Conservation (phyloP, 805 yeast species). For the Pichia manshurica region DNA sequence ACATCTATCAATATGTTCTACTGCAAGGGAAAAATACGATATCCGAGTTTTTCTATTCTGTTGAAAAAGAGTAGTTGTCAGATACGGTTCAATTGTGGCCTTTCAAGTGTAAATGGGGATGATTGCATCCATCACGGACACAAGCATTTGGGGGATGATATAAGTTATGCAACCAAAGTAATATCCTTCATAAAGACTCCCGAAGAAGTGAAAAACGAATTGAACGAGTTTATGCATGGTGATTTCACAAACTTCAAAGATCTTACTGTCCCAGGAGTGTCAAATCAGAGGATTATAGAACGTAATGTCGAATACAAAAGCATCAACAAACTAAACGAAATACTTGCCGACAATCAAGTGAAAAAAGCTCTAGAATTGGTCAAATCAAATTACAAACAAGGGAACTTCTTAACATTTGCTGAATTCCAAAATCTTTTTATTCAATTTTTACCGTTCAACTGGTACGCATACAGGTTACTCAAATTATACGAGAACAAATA, state of each 20-base stretch:
- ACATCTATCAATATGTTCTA: neutral
- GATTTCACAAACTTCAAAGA: constrained; percentile 5
- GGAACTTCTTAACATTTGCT: constrained; percentile 15
- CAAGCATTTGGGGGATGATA: too few relatives aligned
- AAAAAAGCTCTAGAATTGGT: constrained; percentile 11
- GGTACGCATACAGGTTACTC: constrained; percentile 19
- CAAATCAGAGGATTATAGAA: constrained; percentile 2
- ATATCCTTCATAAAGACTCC: constrained; percentile 8
- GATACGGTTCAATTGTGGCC: neutral
- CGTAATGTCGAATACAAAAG: constrained; percentile 4
- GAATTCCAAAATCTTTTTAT: constrained; percentile 25
- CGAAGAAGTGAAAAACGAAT: neutral
- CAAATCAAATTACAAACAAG: constrained; percentile 2
- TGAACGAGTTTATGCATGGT: constrained; percentile 2
- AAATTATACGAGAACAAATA: constrained; percentile 16
- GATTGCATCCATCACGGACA: too few relatives aligned
- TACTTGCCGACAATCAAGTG: constrained; percentile 6
- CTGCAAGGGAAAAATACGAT: constrained; percentile 10
- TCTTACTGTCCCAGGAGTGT: neutral
- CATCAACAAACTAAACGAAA: constrained; percentile 5
- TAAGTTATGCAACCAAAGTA: neutral
- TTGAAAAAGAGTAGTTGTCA: too few relatives aligned
- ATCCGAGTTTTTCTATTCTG: neutral
- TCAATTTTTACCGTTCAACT: constrained; percentile 12
- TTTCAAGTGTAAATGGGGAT: too few relatives aligned